Percentiles rank a stretch among this genome's conserved stretches.
Conservation (phyloP, 2,329 filamentous ascomycete genomes). For the Bipolaris bicolor region DNA sequence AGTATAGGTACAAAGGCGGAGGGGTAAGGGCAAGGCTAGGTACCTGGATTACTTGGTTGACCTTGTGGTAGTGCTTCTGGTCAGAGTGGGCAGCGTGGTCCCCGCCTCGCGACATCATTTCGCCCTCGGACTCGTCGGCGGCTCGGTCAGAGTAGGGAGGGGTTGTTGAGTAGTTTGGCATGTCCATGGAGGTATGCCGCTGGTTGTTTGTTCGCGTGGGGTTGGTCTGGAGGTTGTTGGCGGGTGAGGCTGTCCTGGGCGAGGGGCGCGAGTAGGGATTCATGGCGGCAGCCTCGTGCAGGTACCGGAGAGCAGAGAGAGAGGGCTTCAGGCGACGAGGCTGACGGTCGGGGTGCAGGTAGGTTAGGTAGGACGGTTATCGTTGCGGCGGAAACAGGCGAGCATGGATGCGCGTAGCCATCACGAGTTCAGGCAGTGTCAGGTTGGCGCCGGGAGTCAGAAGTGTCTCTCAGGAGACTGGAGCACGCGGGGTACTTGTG, state of each 20-base stretch:
- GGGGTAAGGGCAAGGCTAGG: conserved; percentile 23
- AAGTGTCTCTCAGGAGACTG: conserved; percentile 38
- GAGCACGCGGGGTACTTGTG: conserved; percentile 32
- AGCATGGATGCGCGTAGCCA: conserved; percentile 44
- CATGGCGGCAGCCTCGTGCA: conserved; percentile 61
- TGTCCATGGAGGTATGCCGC: conserved; percentile 66
- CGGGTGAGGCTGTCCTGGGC: conserved; percentile 74
- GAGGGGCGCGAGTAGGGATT: conserved; percentile 81
- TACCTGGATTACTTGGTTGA: conserved; percentile 95
- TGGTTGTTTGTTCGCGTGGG: conserved; percentile 73
- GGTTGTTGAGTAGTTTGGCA: conserved; percentile 61
- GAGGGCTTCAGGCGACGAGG: conserved; percentile 12
- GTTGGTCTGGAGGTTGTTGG: conserved; percentile 73
- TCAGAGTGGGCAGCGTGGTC: conserved; percentile 40
- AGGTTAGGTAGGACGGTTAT: conserved; percentile 32
- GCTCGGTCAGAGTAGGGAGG: conserved; percentile 58
- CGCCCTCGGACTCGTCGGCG: conserved; percentile 57
- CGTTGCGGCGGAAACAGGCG: conserved; percentile 43
- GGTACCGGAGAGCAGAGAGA: conserved; percentile 19
- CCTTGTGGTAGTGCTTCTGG: conserved; percentile 59
- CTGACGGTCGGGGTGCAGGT: conserved; percentile 16
- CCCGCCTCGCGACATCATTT: conserved; percentile 47
- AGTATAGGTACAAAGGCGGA: conserved; percentile 19
- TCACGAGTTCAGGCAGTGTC: conserved; percentile 45
- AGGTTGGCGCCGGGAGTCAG: conserved; percentile 33